Conservation (phyloP, 345 rosid species). For the Syzygium aqueum region DNA sequence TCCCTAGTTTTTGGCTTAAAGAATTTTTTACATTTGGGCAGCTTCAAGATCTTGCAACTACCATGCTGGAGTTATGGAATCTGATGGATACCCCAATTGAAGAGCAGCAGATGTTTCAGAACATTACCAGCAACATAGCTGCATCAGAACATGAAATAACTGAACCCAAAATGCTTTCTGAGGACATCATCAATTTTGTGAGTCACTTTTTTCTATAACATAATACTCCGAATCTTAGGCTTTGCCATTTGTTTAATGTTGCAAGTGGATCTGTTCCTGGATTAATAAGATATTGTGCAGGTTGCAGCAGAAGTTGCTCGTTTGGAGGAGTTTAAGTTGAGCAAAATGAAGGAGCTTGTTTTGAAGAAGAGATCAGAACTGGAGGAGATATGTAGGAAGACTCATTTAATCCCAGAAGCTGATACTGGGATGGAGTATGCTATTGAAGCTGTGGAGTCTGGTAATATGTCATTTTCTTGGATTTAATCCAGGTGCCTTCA, state of each 20-base stretch:
- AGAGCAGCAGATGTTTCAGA: conserved; percentile 86
- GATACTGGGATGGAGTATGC: conserved; percentile 58
- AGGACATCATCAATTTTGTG: conserved; percentile 69
- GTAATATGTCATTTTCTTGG: conserved; percentile 18
- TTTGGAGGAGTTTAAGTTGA: conserved; percentile 75
- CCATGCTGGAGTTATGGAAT: conserved; percentile 93
- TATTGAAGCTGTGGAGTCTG: conserved; percentile 73
- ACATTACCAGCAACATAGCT: conserved; percentile 88
- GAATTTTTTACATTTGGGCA: conserved; percentile 18
- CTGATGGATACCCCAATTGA: conserved; percentile 97
- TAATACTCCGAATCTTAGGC: background rate
- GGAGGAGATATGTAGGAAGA: conserved; percentile 86
- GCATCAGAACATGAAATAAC: conserved; percentile 90
- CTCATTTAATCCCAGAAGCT: conserved; percentile 65
- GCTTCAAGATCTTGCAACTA: conserved; percentile 97
- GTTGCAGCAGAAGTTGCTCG: conserved; percentile 85
- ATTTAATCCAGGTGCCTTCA: background rate
- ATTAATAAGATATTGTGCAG: conserved; percentile 28
- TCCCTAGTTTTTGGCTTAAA: background rate
- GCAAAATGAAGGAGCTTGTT: conserved; percentile 98
- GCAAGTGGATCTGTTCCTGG: background rate
- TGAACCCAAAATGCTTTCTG: conserved; percentile 76
- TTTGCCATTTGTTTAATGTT: background rate
- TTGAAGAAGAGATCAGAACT: conserved; percentile 82
- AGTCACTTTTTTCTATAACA: conserved; percentile 11